These are phyloP conservation scores for Gaeumannomyces sp. DNA, from an alignment of 2,329 filamentous ascomycete species.

Conservation along the genomic window DNA sequence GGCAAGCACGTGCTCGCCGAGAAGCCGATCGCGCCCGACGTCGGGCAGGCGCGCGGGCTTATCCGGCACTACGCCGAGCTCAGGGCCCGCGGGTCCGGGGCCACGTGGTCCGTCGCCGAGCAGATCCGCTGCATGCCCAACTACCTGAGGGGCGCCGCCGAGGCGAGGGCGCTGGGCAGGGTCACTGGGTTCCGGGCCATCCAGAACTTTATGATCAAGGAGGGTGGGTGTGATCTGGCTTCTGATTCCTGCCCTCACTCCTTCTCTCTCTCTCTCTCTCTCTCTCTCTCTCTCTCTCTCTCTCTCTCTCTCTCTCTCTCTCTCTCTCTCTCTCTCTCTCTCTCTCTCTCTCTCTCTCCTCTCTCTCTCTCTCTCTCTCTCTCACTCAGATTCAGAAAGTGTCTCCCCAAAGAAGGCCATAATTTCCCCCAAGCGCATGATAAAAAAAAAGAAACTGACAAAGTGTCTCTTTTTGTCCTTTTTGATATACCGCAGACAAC, in stretches of 20 bases:
- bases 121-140: slow-evolving; percentile 62
- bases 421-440: too few species aligned
- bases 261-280: not conserved
- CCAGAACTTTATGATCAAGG: slow-evolving; percentile 28
- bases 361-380: too few species aligned
- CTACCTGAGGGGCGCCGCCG: slow-evolving; percentile 43
- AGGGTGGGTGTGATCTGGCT: slow-evolving; percentile 6
- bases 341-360: too few species aligned
- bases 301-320: too few species aligned
- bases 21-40: slow-evolving; percentile 60
- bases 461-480: not conserved
- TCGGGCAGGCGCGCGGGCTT: slow-evolving; percentile 21
- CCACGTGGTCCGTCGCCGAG: slow-evolving; percentile 60
- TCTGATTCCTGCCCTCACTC: not conserved
- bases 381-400: too few species aligned
- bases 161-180: slow-evolving; percentile 45
- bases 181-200: slow-evolving; percentile 45
- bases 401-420: too few species aligned
- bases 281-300: too few species aligned
- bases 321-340: too few species aligned
- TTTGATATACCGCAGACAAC: slow-evolving; percentile 21
- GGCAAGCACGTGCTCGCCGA: slow-evolving; percentile 66
- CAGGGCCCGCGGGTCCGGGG: slow-evolving; percentile 14
- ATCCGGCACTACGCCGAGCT: slow-evolving; percentile 26
- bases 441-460: not conserved